Base-by-base conservation (phyloP, 1,139 yeast genomes). In the Yamadazyma oceani region DNA sequence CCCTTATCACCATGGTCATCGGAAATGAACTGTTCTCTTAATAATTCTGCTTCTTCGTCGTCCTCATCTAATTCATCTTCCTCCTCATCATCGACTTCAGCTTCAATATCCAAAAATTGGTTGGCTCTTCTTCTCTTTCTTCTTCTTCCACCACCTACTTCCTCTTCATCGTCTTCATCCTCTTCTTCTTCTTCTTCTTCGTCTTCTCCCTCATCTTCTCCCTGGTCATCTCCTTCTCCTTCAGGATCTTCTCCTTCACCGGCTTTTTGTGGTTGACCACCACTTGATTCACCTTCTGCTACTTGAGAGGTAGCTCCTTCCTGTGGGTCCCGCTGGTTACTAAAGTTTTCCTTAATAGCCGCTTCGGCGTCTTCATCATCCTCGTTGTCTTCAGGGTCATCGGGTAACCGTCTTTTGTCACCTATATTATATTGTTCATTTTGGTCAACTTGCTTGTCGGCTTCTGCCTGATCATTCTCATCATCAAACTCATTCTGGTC, bases 61-160 rank as follows among this genome's bases (percentile, higher is more conserved):
- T 89, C 97, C 50, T 90, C 97, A 37, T 71, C 77, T 35, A 88
- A 84, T 28, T 83, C 90, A 29, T 92, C 98, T 49, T 92, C 98
- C 42, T 92, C 98, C 50, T 92, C 98, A 44, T 92, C 97, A 60
- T 94, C 96, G 41, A 92, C 99, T 60, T 92, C 98, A 42, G 99
- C 99, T 71, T 92, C 98, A 40, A 92, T 95, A 85, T 92, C 99
- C 64, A 92, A 76, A 63, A 92, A 92, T 70, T 86, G 92, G 62
- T 92, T 92, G 53, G 89, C 81, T 36, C 82, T 78, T 60, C 83
- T 80, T 54, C 84, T 73, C 60, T 81, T 75, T 64, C 83, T 73
- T 60, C 79, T 78, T 60, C 72, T 69, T 25, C 66, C 61, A 40
- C 66, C 56, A 2, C 65, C 64, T 7, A 63, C 62, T 12, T 60